These are phyloP conservation scores for Paxillus rubicundulus DNA, from an alignment of 768 basidiomycete species.

Conservation along the genomic window DNA sequence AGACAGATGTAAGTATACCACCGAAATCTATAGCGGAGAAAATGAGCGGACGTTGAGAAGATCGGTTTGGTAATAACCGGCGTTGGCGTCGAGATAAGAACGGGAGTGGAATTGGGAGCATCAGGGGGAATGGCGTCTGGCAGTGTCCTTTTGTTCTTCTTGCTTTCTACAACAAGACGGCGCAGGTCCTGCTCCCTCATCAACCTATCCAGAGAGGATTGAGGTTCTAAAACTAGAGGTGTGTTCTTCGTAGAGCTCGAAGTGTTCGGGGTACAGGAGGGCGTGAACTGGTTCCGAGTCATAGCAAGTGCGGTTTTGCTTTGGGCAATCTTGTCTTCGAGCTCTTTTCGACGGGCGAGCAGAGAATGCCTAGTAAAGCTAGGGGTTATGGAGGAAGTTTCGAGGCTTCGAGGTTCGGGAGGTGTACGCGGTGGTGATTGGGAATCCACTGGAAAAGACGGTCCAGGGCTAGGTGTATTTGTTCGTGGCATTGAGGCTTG, in stretches of 20 bases:
- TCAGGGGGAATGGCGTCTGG: conserved; percentile 10
- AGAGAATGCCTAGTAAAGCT: conserved; percentile 39
- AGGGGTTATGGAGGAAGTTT: conserved; percentile 38
- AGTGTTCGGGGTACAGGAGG: not conserved
- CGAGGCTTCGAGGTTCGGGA: conserved; percentile 40
- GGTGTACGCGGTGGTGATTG: conserved; percentile 9
- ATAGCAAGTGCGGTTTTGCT: conserved; percentile 36
- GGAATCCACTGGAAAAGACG: not conserved
- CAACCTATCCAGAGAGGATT: conserved; percentile 24
- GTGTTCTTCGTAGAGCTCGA: not conserved
- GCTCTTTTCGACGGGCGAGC: conserved; percentile 42
- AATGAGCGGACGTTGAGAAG: conserved; percentile 3
- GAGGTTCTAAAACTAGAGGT: not conserved
- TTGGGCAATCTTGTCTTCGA: conserved; percentile 42
- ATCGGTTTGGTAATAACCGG: conserved; percentile 2
- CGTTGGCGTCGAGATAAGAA: not conserved
- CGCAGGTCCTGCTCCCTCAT: conserved; percentile 40
- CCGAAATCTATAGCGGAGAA: not conserved
- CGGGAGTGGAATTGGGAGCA: not conserved
- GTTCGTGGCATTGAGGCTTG: not conserved
- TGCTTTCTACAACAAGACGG: conserved; percentile 33
- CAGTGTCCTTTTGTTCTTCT: conserved; percentile 39
- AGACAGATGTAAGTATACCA: not conserved
- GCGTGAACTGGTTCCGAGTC: not conserved
- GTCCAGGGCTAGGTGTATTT: not conserved